Percentiles rank a stretch among this genome's conserved stretches.
phyloP scores from a whole-genome alignment of 2,329 filamentous ascomycete genomes.

The Eurotiales sp. region DNA sequence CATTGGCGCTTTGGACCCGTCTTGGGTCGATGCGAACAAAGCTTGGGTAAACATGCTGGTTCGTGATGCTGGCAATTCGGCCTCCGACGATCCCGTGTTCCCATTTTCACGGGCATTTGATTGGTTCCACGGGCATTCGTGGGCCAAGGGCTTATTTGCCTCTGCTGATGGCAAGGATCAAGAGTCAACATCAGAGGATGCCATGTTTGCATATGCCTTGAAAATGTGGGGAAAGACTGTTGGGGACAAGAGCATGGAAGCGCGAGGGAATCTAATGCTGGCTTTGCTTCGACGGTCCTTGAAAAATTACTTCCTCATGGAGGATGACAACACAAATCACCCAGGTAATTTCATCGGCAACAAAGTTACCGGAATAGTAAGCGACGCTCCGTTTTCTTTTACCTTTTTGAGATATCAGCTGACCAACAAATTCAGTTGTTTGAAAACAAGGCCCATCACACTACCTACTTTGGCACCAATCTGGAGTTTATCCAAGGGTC shows the following conservation, averaged over 20 bases:
- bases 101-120: slow-evolving; percentile 83
- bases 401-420: neutral
- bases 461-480: slow-evolving; percentile 77
- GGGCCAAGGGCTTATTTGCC: slow-evolving; percentile 64
- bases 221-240: slow-evolving; percentile 89
- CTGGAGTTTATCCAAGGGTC: slow-evolving; percentile 66
- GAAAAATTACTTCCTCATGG: slow-evolving; percentile 78
- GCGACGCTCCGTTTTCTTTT: slow-evolving; percentile 16
- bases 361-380: slow-evolving; percentile 60
- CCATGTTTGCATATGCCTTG: slow-evolving; percentile 78
- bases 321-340: slow-evolving; percentile 64
- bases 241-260: slow-evolving; percentile 75
- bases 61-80: slow-evolving; percentile 78
- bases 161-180: slow-evolving; percentile 54
- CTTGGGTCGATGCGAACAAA: slow-evolving; percentile 70
- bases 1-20: slow-evolving; percentile 72
- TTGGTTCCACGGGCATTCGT: slow-evolving; percentile 92
- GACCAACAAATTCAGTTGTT: slow-evolving; percentile 54
- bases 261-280: slow-evolving; percentile 79
- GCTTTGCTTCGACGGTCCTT: slow-evolving; percentile 71
- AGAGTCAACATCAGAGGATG: slow-evolving; percentile 87
- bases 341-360: slow-evolving; percentile 77
- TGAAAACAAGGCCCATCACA: slow-evolving; percentile 93
- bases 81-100: slow-evolving; percentile 66
- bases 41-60: slow-evolving; percentile 80